phyloP scores from a whole-genome alignment of 495 filamentous ascomycete genomes.

The Xylaria scruposa region DNA sequence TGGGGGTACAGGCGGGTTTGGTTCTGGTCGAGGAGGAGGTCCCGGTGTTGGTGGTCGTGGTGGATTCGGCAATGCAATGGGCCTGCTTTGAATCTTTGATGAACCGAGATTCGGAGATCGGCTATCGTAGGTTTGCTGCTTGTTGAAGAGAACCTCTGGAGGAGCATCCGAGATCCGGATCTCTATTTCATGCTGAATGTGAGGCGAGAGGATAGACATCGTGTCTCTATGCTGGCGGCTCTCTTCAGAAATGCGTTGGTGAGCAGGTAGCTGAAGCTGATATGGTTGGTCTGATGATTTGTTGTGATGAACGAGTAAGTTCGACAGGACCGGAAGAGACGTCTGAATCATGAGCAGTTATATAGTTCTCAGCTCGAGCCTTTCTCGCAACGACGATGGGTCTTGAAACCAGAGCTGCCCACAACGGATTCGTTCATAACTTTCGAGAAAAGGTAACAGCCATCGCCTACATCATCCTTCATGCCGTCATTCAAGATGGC shows the following conservation, averaged over 20 bases:
- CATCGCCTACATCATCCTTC: constrained; percentile 19
- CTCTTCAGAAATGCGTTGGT: not conserved
- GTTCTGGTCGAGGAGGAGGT: constrained; percentile 37
- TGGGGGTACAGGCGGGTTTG: constrained; percentile 37
- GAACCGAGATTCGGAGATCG: not conserved
- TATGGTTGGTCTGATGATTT: not conserved
- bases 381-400: not conserved
- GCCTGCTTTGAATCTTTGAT: not conserved
- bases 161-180: not conserved
- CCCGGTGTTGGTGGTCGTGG: constrained; percentile 43
- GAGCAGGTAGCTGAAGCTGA: not conserved
- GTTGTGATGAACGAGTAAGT: constrained; percentile 9
- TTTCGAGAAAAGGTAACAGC: constrained; percentile 25
- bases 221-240: constrained; percentile 4
- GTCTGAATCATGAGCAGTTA: constrained; percentile 8
- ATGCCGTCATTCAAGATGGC: constrained; percentile 13
- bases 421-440: constrained; percentile 20
- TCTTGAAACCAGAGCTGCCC: not conserved
- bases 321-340: constrained; percentile 10
- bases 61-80: constrained; percentile 35
- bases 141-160: not conserved
- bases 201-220: constrained; percentile 16
- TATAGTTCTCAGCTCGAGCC: constrained; percentile 16
- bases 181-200: not conserved
- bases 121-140: not conserved